Percentiles rank a stretch among this genome's conserved stretches.
Conservation (phyloP, 2,329 filamentous ascomycete species). For the Fusarium sp. region DNA sequence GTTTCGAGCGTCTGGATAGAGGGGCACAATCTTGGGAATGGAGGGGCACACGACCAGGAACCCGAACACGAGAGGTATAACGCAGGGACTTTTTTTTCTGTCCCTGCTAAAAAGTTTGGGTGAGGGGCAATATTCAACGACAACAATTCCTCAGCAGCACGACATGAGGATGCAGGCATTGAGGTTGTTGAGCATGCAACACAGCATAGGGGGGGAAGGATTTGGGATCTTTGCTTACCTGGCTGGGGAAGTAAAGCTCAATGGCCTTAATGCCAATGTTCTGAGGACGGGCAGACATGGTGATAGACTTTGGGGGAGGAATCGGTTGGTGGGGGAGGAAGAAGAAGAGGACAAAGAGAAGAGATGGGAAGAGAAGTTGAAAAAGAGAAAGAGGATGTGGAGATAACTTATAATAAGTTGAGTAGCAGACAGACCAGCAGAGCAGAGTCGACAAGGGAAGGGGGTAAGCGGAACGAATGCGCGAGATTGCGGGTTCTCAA, state of each 20-base stretch:
- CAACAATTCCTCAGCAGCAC: slow-evolving; percentile 20
- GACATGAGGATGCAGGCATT: slow-evolving; percentile 15
- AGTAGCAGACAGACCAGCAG: background rate
- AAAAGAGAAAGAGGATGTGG: slow-evolving; percentile 28
- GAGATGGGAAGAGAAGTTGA: slow-evolving; percentile 27
- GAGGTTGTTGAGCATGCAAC: slow-evolving; percentile 14
- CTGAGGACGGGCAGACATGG: slow-evolving; percentile 80
- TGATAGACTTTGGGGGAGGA: slow-evolving; percentile 42
- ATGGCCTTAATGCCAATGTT: slow-evolving; percentile 95
- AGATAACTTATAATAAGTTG: slow-evolving; percentile 34
- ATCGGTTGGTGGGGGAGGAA: slow-evolving; percentile 21
- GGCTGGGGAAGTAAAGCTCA: slow-evolving; percentile 87
- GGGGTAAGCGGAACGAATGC: slow-evolving; percentile 36
- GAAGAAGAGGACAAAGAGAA: slow-evolving; percentile 29
- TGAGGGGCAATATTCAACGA: slow-evolving; percentile 38
- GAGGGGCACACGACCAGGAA: slow-evolving; percentile 45
- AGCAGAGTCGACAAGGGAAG: slow-evolving; percentile 9
- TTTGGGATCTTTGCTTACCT: slow-evolving; percentile 67
- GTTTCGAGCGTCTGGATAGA: slow-evolving; percentile 32
- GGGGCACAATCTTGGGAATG: slow-evolving; percentile 39
- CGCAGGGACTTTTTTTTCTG: slow-evolving; percentile 38
- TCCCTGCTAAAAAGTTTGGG: slow-evolving; percentile 31
- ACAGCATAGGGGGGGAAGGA: slow-evolving; percentile 9
- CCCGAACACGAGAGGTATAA: slow-evolving; percentile 29
- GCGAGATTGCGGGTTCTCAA: slow-evolving; percentile 41